Evolutionary conservation across 2,329 filamentous ascomycete species (phyloP).

Genomic region (Diaporthe velutina): DNA sequence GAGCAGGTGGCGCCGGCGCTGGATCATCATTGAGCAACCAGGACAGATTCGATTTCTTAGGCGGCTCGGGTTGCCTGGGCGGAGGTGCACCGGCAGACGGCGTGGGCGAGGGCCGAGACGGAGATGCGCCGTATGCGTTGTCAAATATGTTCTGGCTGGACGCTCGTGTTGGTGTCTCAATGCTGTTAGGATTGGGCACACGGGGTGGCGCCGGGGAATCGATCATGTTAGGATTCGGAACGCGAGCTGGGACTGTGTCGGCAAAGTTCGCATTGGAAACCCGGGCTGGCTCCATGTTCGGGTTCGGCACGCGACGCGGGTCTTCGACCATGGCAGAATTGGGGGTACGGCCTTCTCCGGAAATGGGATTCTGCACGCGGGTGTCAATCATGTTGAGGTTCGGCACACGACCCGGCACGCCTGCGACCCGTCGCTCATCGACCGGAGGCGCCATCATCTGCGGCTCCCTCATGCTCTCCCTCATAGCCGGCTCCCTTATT

Average conservation of each 20-base stretch:
- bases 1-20: constrained; percentile 56
- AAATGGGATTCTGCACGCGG: constrained; percentile 12
- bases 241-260: constrained; percentile 26
- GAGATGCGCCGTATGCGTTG: constrained; percentile 34
- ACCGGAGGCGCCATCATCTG: constrained; percentile 49
- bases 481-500: constrained; percentile 14
- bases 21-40: constrained; percentile 72
- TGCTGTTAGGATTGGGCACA: constrained; percentile 36
- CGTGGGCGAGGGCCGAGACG: constrained; percentile 48
- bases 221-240: constrained; percentile 37
- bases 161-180: constrained; percentile 35
- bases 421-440: constrained; percentile 53
- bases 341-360: constrained; percentile 28
- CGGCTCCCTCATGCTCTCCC: constrained; percentile 32
- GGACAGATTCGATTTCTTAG: constrained; percentile 75
- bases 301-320: constrained; percentile 33
- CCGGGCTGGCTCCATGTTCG: constrained; percentile 32
- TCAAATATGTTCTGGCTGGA: constrained; percentile 43
- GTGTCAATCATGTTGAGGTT: constrained; percentile 39
- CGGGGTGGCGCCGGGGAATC: constrained; percentile 33
- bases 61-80: constrained; percentile 57
- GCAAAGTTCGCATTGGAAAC: constrained; percentile 34
- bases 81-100: constrained; percentile 56
- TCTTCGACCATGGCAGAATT: constrained; percentile 31
- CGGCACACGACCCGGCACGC: constrained; percentile 52